These are phyloP conservation scores for Suhomyces faveliae DNA, from an alignment of 805 yeast species.

Conservation along the genomic window DNA sequence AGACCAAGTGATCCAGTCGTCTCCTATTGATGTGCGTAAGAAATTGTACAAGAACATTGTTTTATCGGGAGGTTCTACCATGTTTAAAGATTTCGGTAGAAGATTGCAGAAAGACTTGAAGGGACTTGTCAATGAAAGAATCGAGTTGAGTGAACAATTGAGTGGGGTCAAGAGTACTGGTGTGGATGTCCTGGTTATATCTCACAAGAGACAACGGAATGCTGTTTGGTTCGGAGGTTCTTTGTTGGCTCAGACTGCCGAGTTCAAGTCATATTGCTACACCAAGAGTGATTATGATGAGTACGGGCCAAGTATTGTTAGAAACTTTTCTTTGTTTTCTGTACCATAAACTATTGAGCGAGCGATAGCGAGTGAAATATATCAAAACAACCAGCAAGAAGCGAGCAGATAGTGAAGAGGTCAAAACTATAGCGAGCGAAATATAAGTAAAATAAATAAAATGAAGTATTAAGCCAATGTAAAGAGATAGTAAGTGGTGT, in stretches of 20 bases:
- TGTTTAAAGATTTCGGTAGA: slow-evolving; percentile 98
- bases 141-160: slow-evolving; percentile 70
- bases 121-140: slow-evolving; percentile 83
- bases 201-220: slow-evolving; percentile 95
- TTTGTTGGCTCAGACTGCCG: slow-evolving; percentile 92
- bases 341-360: slow-evolving; percentile 54
- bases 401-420: neutral
- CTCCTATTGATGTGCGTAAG: slow-evolving; percentile 97
- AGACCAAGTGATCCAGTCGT: slow-evolving; percentile 89
- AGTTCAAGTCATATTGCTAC: slow-evolving; percentile 93
- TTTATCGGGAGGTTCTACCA: slow-evolving; percentile 95
- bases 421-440: no score
- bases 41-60: slow-evolving; percentile 95
- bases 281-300: slow-evolving; percentile 97
- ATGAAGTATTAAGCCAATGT: no score
- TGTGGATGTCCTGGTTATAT: slow-evolving; percentile 93
- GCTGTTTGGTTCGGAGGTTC: slow-evolving; percentile 99
- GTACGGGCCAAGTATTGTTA: slow-evolving; percentile 94
- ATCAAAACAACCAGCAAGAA: neutral
- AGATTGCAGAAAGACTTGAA: slow-evolving; percentile 94
- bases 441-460: no score
- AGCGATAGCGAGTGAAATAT: no score
- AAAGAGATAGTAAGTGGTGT: no score
- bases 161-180: slow-evolving; percentile 84
- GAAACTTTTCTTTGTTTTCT: slow-evolving; percentile 92